Base-by-base conservation (phyloP, 805 yeast genomes). In the Candida chauliodis region DNA sequence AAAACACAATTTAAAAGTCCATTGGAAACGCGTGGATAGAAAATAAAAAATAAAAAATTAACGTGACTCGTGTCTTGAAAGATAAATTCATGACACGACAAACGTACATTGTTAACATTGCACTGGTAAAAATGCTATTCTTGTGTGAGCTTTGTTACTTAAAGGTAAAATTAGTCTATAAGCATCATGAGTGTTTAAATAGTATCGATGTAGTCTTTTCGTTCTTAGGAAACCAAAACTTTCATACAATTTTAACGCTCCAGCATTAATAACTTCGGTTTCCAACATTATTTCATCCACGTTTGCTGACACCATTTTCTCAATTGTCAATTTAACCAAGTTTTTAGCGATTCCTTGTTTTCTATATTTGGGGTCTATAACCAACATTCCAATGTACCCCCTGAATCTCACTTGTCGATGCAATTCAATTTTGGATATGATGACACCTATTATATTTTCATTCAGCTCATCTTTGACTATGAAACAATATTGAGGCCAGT, bases 361-460 rank as follows among this genome's bases (percentile, higher is more conserved):
- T 39, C 99, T 67, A 55, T 72, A 80, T 11, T 61, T 55, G 26
- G 79, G 78, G 36, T 81, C 80, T 9, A 91, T 95, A 0, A 95
- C 96, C 38, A 93, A 64, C 99, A 93, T 93, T 2, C 97, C 99
- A 20, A 93, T 90, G 53, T 93, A 93, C 0, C 99, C 99, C 43
- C 99, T 71, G 48, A 71, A 55, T 43, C 96, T 69, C 8, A 77
- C 81, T 16, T 74, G 71, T 42, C 91, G 71, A 59, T 91, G 97
- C 1, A 75, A 67, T 46, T 85, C 95, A 9, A 80, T 76, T 51
- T 89, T 87, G 37, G 95, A 81, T 5, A 93, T 85, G 6, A 91
- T 80, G 26, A 84, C 86, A 3, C 97, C 99, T n/a, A 90, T 68
- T 2, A 82, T 71, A 6, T 21, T 11, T 4, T 16, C 3, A 11